These are phyloP conservation scores for Puccinia brachypodii DNA, from an alignment of 1,284 basidiomycete genomes.

Conservation along the genomic window DNA sequence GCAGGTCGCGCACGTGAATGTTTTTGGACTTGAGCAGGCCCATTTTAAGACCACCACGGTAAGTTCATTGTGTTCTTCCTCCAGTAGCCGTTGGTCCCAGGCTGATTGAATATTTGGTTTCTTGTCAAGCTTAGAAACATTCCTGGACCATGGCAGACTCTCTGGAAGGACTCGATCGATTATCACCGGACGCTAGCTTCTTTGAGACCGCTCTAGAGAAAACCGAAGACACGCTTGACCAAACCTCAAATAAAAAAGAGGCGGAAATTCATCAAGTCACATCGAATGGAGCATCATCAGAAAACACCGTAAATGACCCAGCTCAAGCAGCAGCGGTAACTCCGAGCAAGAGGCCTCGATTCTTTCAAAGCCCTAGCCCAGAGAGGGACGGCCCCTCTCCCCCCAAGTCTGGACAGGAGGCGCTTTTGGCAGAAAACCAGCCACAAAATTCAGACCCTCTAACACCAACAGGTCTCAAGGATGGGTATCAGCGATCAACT, in stretches of 20 bases:
- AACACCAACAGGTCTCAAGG: not conserved
- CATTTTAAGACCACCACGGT: too few species aligned
- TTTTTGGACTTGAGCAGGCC: too few species aligned
- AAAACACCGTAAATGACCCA: not conserved
- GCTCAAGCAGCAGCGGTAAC: not conserved
- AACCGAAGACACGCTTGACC: not conserved
- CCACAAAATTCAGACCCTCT: not conserved
- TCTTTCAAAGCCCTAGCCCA: slow-evolving; percentile 18
- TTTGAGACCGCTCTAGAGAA: not conserved
- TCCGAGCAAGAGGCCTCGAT: slow-evolving; percentile 26
- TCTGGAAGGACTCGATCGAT: not conserved
- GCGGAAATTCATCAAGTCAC: not conserved
- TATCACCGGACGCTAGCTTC: not conserved
- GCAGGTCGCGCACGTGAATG: too few species aligned
- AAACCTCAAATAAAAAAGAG: not conserved
- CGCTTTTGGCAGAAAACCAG: not conserved
- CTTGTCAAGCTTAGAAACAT: not conserved
- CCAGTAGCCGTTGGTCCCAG: too few species aligned
- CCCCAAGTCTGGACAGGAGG: not conserved
- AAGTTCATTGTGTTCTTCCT: too few species aligned
- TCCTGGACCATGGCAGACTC: not conserved
- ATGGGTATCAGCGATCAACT: not conserved
- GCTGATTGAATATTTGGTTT: too few species aligned
- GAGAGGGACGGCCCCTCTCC: not conserved
- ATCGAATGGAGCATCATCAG: not conserved